phyloP scores from a whole-genome alignment of 2,329 filamentous ascomycete genomes.

The Eurotiales sp. region DNA sequence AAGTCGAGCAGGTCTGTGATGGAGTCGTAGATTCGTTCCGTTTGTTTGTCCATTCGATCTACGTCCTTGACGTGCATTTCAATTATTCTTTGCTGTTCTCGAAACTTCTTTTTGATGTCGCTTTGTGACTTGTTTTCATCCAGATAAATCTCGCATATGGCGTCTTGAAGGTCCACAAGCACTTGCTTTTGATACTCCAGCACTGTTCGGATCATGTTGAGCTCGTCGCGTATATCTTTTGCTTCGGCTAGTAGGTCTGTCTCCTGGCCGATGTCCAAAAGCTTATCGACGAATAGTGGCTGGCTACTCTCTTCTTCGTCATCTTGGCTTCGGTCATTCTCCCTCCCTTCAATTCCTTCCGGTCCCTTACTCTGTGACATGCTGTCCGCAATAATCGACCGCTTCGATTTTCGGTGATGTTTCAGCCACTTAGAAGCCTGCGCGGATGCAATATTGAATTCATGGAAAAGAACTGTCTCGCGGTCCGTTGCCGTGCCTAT shows the following conservation, averaged over 20 bases:
- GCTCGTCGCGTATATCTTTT: constrained; percentile 65
- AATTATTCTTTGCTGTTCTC: constrained; percentile 56
- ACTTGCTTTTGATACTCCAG: constrained; percentile 38
- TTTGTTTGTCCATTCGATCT: constrained; percentile 62
- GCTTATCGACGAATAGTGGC: constrained; percentile 45
- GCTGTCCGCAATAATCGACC: constrained; percentile 25
- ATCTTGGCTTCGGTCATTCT: neutral
- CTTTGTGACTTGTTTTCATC: constrained; percentile 35
- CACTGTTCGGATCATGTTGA: constrained; percentile 55
- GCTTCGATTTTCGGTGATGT: constrained; percentile 44
- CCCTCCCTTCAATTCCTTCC: neutral
- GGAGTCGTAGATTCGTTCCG: constrained; percentile 56
- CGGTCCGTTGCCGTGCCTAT: constrained; percentile 54
- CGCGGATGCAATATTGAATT: constrained; percentile 57
- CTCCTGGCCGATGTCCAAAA: constrained; percentile 56
- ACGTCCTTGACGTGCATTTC: constrained; percentile 58
- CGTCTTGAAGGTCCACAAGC: constrained; percentile 31
- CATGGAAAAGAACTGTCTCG: constrained; percentile 57
- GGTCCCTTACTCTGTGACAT: constrained; percentile 7
- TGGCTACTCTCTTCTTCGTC: constrained; percentile 28
- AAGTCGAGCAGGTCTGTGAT: constrained; percentile 62
- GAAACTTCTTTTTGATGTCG: constrained; percentile 53
- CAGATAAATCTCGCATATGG: constrained; percentile 33
- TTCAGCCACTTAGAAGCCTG: constrained; percentile 55
- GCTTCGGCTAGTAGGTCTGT: constrained; percentile 60